Conservation (phyloP, 2,329 filamentous ascomycete species). For the Pseudocercospora musae region DNA sequence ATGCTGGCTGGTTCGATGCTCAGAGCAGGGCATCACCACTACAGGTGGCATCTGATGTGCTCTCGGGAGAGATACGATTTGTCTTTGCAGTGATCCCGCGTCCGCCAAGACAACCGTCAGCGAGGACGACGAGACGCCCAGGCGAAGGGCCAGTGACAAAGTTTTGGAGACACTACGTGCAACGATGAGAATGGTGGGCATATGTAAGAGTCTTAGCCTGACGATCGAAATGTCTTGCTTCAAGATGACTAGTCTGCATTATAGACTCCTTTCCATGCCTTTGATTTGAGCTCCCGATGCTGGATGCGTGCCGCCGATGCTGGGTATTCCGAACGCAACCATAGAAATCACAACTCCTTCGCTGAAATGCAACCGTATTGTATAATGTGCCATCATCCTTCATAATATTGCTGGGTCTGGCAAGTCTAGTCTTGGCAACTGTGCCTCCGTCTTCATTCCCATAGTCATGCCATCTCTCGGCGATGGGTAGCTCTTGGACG, state of each 20-base stretch:
- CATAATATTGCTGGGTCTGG: constrained; percentile 14
- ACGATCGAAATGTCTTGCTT: not conserved
- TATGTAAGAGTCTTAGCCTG: no score
- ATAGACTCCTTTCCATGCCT: not conserved
- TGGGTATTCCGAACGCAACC: not conserved
- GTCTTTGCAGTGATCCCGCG: no score
- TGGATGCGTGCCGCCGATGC: not conserved
- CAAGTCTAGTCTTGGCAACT: constrained; percentile 13
- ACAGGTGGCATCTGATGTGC: no score
- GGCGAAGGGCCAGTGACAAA: no score
- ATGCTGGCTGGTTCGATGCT: no score
- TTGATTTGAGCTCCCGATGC: not conserved
- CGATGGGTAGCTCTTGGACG: constrained; percentile 19
- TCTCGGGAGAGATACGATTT: no score
- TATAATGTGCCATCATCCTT: not conserved
- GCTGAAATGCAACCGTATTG: not conserved
- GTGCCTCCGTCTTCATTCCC: constrained; percentile 26
- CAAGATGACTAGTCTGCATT: not conserved
- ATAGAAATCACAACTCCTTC: not conserved
- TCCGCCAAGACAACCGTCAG: no score
- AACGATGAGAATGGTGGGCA: no score
- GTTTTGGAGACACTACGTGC: no score
- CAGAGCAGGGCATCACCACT: no score
- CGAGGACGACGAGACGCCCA: no score
- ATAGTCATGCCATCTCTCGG: constrained; percentile 29